Conservation (phyloP, 106 monocot species). For the Acorus gramineus region DNA sequence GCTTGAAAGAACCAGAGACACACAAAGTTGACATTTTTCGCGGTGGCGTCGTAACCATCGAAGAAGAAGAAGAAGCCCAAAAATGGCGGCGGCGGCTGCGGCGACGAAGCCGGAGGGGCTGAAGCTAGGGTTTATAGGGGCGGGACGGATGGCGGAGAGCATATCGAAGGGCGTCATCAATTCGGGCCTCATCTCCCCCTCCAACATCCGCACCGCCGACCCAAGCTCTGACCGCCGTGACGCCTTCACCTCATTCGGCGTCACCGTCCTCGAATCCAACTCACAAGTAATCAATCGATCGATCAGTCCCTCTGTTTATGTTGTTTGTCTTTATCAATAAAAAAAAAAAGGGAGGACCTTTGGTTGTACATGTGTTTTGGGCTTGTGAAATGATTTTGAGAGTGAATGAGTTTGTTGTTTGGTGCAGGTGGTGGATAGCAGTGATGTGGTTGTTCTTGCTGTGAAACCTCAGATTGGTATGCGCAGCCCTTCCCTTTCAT, state of each 20-base stretch:
- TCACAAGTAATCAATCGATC: constrained; percentile 22
- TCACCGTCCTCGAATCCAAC: constrained; percentile 42
- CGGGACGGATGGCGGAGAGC: constrained; percentile 96
- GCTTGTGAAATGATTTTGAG: no score
- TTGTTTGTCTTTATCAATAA: not conserved
- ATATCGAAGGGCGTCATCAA: constrained; percentile 60
- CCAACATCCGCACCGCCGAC: constrained; percentile 58
- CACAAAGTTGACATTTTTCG: no score
- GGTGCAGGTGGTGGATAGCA: constrained; percentile 59
- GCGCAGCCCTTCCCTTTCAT: not conserved
- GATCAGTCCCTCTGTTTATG: not conserved
- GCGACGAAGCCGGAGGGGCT: constrained; percentile 21
- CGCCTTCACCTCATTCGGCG: constrained; percentile 63
- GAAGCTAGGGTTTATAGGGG: constrained; percentile 72
- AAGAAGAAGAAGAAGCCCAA: no score
- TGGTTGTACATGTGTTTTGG: not conserved
- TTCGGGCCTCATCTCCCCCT: constrained; percentile 55
- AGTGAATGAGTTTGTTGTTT: no score
- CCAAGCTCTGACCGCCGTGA: constrained; percentile 29
- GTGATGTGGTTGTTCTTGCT: constrained; percentile 72
- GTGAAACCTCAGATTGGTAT: constrained; percentile 94
- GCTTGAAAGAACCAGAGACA: no score
- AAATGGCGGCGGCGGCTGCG: not conserved
- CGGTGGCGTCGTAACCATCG: no score
- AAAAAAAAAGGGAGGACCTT: no score